These are phyloP conservation scores for Theileria orientalis DNA, from an alignment of 169 alveolate genomes.

Conservation along the genomic window DNA sequence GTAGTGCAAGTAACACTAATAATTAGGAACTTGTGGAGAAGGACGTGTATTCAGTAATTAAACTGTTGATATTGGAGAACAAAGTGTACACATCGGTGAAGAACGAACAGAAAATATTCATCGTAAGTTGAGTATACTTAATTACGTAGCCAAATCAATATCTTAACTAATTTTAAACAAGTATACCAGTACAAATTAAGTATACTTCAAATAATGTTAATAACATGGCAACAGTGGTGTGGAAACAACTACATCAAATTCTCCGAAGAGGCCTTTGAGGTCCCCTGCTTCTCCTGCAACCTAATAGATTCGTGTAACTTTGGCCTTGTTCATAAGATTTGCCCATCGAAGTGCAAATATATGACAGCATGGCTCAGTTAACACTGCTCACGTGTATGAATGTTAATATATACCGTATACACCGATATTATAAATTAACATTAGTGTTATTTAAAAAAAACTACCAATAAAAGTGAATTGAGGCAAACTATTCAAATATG, in stretches of 20 bases:
- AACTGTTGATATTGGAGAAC: slow-evolving; percentile 55
- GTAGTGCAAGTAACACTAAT: neutral
- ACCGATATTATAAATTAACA: too few relatives aligned
- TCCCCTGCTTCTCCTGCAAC: slow-evolving; percentile 73
- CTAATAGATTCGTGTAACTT: slow-evolving; percentile 53
- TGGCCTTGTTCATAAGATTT: slow-evolving; percentile 10
- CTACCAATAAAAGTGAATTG: too few relatives aligned
- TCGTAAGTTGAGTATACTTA: slow-evolving; percentile 45
- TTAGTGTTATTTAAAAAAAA: too few relatives aligned
- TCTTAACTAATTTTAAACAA: too few relatives aligned
- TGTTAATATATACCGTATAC: too few relatives aligned
- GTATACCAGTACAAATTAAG: too few relatives aligned
- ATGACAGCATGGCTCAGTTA: slow-evolving; percentile 51
- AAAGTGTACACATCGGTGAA: slow-evolving; percentile 58
- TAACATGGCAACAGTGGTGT: too few relatives aligned
- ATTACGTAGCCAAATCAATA: too few relatives aligned
- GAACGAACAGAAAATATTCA: slow-evolving; percentile 38
- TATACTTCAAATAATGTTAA: too few relatives aligned
- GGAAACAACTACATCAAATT: slow-evolving; percentile 51
- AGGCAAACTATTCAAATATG: too few relatives aligned
- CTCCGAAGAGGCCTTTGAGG: slow-evolving; percentile 46
- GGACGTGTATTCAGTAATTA: slow-evolving; percentile 46
- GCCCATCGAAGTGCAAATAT: slow-evolving; percentile 53
- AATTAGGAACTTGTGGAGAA: slow-evolving; percentile 53
- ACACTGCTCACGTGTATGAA: too few relatives aligned